Evolutionary conservation across 2,329 filamentous ascomycete species (phyloP), one percentile per base, ranked within the genome.

Genomic region (Diaporthe nobilis): DNA sequence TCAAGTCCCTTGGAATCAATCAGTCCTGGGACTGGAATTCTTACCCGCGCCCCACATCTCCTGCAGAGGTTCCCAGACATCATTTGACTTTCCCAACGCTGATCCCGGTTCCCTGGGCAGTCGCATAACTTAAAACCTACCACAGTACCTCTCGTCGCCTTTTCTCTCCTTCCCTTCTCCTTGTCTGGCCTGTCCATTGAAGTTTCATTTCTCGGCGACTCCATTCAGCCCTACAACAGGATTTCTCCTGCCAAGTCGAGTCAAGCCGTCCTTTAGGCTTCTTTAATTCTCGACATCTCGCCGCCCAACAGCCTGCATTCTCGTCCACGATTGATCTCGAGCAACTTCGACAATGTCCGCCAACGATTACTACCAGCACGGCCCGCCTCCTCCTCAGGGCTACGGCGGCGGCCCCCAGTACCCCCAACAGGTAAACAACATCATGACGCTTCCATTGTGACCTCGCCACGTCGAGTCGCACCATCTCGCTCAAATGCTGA

Each of bases 361-460:
- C 73, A 79, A 82, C 63, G 79, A 80, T 34, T 84, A 84, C 78
- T 86, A 86, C 79, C 79, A 84, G 75, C 80, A 83, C 78, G 82
- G 83, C 77, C 78, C 55, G 0, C 68, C 84, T 72, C 72, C 84
- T 71, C 73, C 53, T 8, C 80, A 81, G 53, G 77, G 79, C 72
- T 78, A 79, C 75, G 74, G 71, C 44, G 80, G 82, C 71, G 84
- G 85, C 74, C 85, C 85, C 72, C 85, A 86, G 77, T 85, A 86
- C 73, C 86, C 86, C 78, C 86, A 83, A 53, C 85, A 83, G 80
- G 86, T 87, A 81, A 79, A 70, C 68, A 75, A 55, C 71, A 39
- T 15, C 25, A n/a, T 17, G 17, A 22, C 44, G 39, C 70, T 63
- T 74, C 70, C 65, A 55, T 42, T 72, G 34, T 42, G 34, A 55